Conservation (phyloP, 495 filamentous ascomycete genomes). For the Penicillium maclennaniae region DNA sequence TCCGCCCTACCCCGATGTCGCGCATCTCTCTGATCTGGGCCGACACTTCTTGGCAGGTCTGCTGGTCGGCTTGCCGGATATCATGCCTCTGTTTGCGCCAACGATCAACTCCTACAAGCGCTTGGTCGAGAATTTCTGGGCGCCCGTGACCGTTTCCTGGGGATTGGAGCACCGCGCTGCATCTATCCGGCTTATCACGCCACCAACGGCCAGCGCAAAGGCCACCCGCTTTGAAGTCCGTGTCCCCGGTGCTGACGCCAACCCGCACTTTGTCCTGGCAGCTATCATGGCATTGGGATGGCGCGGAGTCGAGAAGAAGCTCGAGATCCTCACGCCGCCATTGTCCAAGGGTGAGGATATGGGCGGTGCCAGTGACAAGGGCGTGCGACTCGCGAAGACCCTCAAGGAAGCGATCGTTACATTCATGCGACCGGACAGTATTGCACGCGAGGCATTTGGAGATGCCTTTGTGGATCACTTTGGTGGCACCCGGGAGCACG, state of each 20-base stretch:
- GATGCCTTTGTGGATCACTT: conserved; percentile 95
- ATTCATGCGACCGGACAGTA: conserved; percentile 70
- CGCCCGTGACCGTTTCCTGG: conserved; percentile 95
- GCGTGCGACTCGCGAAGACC: conserved; percentile 69
- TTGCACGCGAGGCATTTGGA: conserved; percentile 88
- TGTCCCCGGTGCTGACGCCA: conserved; percentile 86
- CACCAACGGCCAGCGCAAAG: conserved; percentile 74
- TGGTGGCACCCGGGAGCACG: conserved; percentile 88
- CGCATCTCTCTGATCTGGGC: conserved; percentile 78
- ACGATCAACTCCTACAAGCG: conserved; percentile 98
- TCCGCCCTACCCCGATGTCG: conserved; percentile 68
- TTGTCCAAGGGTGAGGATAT: conserved; percentile 77
- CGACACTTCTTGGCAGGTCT: conserved; percentile 92
- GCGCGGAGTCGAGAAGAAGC: conserved; percentile 84
- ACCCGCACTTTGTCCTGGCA: conserved; percentile 82
- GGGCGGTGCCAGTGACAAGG: conserved; percentile 57
- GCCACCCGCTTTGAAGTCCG: conserved; percentile 91
- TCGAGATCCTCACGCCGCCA: conserved; percentile 77
- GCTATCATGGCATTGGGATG: conserved; percentile 82
- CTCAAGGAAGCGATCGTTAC: conserved; percentile 74
- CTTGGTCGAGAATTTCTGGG: conserved; percentile 98
- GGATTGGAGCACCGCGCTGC: conserved; percentile 92
- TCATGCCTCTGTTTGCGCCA: conserved; percentile 93
- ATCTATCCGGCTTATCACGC: conserved; percentile 82
- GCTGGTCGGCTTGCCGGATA: conserved; percentile 80